Percentiles rank a stretch among this genome's conserved stretches.
Conservation (phyloP, 2,329 filamentous ascomycete genomes). For the Lecanoromycetidae sp. region DNA sequence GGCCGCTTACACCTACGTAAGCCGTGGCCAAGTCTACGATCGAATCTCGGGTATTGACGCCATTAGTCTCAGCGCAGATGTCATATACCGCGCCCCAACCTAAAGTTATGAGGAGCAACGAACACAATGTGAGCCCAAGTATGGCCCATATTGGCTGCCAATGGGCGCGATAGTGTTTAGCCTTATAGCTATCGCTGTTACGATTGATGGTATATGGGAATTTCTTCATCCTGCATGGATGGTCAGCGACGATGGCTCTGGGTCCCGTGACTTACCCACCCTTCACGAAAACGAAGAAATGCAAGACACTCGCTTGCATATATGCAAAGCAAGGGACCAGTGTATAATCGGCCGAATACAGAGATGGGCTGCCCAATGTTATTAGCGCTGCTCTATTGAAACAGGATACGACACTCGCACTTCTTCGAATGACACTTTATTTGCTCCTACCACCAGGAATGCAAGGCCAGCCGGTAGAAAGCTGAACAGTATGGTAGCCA, state of each 20-base stretch:
- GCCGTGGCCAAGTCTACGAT: conserved; percentile 22
- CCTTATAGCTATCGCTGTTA: conserved; percentile 20
- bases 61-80: conserved; percentile 16
- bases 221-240: conserved; percentile 12
- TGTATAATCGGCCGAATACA: conserved; percentile 23
- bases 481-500: conserved; percentile 23
- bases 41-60: conserved; percentile 18
- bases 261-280: conserved; percentile 17
- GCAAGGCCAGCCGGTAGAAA: conserved; percentile 23
- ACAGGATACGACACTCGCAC: neutral
- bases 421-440: conserved; percentile 21
- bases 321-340: conserved; percentile 22
- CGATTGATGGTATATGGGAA: conserved; percentile 20
- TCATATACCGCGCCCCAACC: conserved; percentile 22
- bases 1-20: conserved; percentile 21
- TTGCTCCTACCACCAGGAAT: conserved; percentile 20
- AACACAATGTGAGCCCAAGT: conserved; percentile 22
- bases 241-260: conserved; percentile 9
- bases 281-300: conserved; percentile 24
- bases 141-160: conserved; percentile 26
- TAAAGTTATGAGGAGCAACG: conserved; percentile 21
- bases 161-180: conserved; percentile 23
- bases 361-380: conserved; percentile 20
- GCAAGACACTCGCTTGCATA: conserved; percentile 23
- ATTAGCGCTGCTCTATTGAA: neutral